phyloP scores from a whole-genome alignment of 768 basidiomycete species.

The Mrakia blollopis region DNA sequence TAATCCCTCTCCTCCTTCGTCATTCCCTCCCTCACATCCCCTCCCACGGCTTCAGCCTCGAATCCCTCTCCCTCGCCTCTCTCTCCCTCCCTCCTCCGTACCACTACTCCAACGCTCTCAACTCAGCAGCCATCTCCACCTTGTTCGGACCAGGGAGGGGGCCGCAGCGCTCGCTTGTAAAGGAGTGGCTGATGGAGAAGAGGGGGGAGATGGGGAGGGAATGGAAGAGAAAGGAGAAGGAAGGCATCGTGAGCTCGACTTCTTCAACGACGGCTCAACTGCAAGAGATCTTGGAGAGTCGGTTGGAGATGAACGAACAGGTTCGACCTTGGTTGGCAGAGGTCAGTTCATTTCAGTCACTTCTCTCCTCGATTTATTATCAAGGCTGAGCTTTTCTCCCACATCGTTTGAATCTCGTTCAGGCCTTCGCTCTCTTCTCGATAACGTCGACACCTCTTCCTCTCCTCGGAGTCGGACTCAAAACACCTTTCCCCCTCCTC shows the following conservation, averaged over 20 bases:
- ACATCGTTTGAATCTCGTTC: neutral
- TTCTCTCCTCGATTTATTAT: too few relatives aligned
- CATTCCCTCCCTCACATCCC: slow-evolving; percentile 26
- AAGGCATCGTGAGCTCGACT: neutral
- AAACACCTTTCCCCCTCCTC: slow-evolving; percentile 29
- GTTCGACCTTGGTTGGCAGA: slow-evolving; percentile 20
- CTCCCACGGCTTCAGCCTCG: slow-evolving; percentile 15
- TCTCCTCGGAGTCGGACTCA: slow-evolving; percentile 8
- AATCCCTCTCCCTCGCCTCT: slow-evolving; percentile 24
- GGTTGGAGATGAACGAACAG: slow-evolving; percentile 24
- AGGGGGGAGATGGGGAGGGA: slow-evolving; percentile 3
- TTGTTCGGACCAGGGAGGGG: slow-evolving; percentile 19
- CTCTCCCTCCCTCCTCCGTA: slow-evolving; percentile 28
- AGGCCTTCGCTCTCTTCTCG: slow-evolving; percentile 31
- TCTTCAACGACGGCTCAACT: too few relatives aligned
- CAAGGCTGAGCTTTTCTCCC: too few relatives aligned
- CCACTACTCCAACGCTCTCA: slow-evolving; percentile 23
- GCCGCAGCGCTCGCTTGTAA: slow-evolving; percentile 15
- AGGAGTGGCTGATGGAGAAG: slow-evolving; percentile 18
- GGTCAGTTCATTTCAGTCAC: too few relatives aligned
- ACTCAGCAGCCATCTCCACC: neutral
- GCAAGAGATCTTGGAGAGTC: slow-evolving; percentile 5
- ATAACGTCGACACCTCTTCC: slow-evolving; percentile 18
- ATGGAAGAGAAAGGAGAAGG: neutral
- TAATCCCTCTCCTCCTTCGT: slow-evolving; percentile 21